Base-by-base conservation (phyloP, 768 basidiomycete genomes). In the Tulasnella sp. region DNA sequence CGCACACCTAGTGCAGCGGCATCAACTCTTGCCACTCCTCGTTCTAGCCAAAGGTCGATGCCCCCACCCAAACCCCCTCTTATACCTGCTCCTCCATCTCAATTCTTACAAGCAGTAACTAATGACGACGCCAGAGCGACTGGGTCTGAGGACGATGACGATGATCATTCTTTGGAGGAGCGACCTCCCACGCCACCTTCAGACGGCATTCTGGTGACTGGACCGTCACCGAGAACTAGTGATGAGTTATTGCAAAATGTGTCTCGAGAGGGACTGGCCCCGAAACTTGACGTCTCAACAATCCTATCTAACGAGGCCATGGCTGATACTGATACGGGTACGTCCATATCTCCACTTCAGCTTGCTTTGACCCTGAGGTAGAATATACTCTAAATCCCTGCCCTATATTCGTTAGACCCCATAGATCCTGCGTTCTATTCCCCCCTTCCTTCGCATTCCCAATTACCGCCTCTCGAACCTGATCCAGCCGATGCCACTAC, bases 341-440 rank as follows among this genome's bases (percentile, higher is more conserved):
- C n/a, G 59, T 11, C 30, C 26, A 13, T 4, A 3, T 15, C 4
- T 15, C 9, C n/a, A 48, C 47, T 48, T n/a, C 5, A 48, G 5
- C 27, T 5, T n/a, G 47, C 47, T n/a, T n/a, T n/a, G n/a, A n/a
- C n/a, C n/a, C n/a, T n/a, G n/a, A n/a, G n/a, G n/a, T 23, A 23
- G n/a, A 21, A 23, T n/a, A 48, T n/a, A 23, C 47, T 48, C 47
- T 48, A 38, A 38, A 5, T 7, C 3, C 17, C 15, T 56, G 38
- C 42, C 38, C 17, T 21, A 10, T 1, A 21, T 17, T 48, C 1
- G 4, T n/a, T 29, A 64, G 62, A 65, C 23, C 64, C 64, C 29
- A 65, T 63, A 50, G 64, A 63, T 43, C 64, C 64, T 5, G 13
- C 29, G 1, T 63, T 63, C 51, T 65, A 56, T 56, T 63, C 64